Conservation (phyloP, 208 protist genomes). For the Phytomonas serpens region DNA sequence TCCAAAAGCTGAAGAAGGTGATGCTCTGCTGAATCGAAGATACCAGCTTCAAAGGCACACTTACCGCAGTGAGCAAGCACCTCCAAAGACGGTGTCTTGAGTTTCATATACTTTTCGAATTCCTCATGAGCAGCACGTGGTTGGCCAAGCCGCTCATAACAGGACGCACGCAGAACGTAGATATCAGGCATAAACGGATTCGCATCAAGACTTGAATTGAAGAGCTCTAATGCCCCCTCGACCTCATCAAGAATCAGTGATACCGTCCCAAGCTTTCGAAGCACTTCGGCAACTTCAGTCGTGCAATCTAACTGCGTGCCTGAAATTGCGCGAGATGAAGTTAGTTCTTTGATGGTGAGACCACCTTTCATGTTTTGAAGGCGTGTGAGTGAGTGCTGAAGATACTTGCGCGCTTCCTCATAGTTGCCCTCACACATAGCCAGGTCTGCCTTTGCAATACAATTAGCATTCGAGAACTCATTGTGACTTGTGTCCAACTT, state of each 20-base stretch:
- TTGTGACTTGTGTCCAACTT: neutral
- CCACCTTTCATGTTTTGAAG: constrained; percentile 44
- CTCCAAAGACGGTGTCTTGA: constrained; percentile 50
- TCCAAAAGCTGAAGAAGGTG: constrained; percentile 40
- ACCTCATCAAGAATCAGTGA: constrained; percentile 42
- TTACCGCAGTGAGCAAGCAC: constrained; percentile 74
- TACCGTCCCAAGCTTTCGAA: constrained; percentile 50
- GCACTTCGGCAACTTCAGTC: constrained; percentile 29
- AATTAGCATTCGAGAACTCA: constrained; percentile 22
- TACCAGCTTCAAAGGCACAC: constrained; percentile 69
- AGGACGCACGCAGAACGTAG: constrained; percentile 69
- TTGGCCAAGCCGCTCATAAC: constrained; percentile 53
- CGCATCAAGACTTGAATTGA: constrained; percentile 45
- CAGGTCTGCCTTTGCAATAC: constrained; percentile 25
- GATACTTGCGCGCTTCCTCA: constrained; percentile 22
- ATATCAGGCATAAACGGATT: constrained; percentile 55
- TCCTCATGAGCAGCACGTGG: constrained; percentile 52
- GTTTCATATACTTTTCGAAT: constrained; percentile 80
- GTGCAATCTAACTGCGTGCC: constrained; percentile 13
- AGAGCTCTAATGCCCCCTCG: constrained; percentile 44
- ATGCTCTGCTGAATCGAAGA: constrained; percentile 31
- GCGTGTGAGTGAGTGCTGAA: constrained; percentile 52
- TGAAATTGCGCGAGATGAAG: constrained; percentile 16
- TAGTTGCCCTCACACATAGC: constrained; percentile 32
- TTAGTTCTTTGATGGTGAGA: constrained; percentile 9